Conservation (phyloP, 2,329 filamentous ascomycete genomes). For the Escovopsis sp. region DNA sequence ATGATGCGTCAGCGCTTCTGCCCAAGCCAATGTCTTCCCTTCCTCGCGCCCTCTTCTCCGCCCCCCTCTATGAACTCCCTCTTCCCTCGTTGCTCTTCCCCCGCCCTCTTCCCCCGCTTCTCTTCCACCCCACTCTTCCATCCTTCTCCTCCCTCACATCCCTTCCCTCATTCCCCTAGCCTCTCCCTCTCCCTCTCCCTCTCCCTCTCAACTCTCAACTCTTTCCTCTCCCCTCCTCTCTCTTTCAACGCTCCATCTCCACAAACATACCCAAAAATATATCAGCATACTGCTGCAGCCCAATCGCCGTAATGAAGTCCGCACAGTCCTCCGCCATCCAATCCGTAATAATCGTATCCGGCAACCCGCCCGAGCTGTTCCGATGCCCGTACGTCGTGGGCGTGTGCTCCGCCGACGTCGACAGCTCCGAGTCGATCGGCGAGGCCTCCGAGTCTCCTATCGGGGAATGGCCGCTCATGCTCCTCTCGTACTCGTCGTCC, state of each 20-base stretch:
- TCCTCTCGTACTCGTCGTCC: conserved; percentile 71
- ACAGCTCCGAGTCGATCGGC: conserved; percentile 56
- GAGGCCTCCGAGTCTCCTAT: conserved; percentile 54
- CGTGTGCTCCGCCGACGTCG: conserved; percentile 56
- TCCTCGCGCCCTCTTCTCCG: too few relatives aligned
- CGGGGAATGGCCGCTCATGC: conserved; percentile 51
- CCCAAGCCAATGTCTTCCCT: too few relatives aligned
- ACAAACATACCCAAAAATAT: conserved; percentile 58
- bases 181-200: too few relatives aligned
- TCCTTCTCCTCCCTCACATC: neutral
- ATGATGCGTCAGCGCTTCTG: too few relatives aligned
- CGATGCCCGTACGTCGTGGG: conserved; percentile 63
- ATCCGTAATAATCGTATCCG: conserved; percentile 61
- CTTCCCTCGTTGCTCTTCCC: too few relatives aligned
- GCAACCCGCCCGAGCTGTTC: conserved; percentile 47
- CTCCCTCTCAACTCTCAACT: too few relatives aligned
- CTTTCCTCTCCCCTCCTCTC: too few relatives aligned
- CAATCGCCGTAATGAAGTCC: conserved; percentile 70
- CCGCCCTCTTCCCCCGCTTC: too few relatives aligned
- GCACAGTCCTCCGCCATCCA: conserved; percentile 81
- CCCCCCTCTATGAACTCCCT: too few relatives aligned
- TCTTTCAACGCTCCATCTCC: conserved; percentile 47
- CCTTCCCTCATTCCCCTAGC: too few relatives aligned
- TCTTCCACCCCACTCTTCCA: too few relatives aligned
- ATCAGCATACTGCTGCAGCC: conserved; percentile 68